These are phyloP conservation scores for Chytriomyces sp. DNA, from an alignment of 192 early-diverging fungal genomes.

Conservation along the genomic window DNA sequence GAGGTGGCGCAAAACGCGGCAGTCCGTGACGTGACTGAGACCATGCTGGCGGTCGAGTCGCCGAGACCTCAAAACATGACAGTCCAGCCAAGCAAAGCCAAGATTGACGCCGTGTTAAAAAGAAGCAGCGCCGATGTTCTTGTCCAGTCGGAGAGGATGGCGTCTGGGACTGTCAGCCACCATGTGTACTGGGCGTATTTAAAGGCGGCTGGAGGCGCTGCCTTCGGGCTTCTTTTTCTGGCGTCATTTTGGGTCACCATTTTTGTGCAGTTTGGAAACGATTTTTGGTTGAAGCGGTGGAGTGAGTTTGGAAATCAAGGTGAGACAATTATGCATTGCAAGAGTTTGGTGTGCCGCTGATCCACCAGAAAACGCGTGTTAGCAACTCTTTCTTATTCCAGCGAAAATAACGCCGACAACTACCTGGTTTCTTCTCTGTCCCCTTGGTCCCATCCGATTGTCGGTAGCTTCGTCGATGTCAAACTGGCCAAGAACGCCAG, in stretches of 20 bases:
- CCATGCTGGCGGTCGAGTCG: not conserved
- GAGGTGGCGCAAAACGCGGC: constrained; percentile 30
- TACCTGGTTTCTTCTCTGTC: not conserved
- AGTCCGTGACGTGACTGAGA: constrained; percentile 11
- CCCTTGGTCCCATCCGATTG: not conserved
- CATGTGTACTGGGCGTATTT: constrained; percentile 37
- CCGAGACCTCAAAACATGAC: not conserved
- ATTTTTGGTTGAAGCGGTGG: constrained; percentile 55
- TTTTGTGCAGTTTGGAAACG: constrained; percentile 34
- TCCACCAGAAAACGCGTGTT: too few relatives aligned
- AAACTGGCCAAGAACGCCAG: too few relatives aligned
- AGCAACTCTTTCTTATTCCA: too few relatives aligned
- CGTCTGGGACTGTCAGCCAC: constrained; percentile 22
- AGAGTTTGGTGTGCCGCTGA: not conserved
- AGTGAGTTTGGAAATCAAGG: constrained; percentile 18
- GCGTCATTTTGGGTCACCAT: constrained; percentile 20
- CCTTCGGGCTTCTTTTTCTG: constrained; percentile 16
- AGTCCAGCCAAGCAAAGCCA: not conserved
- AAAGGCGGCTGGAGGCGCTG: constrained; percentile 40
- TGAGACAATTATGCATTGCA: not conserved
- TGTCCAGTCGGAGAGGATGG: constrained; percentile 30
- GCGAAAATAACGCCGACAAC: not conserved
- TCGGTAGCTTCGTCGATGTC: not conserved
- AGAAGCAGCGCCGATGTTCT: not conserved
- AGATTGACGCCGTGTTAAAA: not conserved